Base-by-base conservation (phyloP, 768 basidiomycete species). In the Mycena sanguinolenta region DNA sequence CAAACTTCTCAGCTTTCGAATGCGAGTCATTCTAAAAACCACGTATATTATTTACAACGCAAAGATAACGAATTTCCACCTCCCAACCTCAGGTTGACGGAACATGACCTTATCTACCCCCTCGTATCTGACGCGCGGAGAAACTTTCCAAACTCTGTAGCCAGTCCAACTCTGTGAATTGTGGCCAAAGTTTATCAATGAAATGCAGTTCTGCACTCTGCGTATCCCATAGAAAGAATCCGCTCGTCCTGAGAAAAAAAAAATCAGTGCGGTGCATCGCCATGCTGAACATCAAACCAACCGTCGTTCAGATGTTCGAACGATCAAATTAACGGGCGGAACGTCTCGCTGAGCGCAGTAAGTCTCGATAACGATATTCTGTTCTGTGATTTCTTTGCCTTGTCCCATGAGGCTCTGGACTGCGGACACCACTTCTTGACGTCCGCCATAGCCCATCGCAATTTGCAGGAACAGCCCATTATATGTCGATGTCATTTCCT, bases 361-460 rank as follows among this genome's bases (percentile, higher is more conserved):
- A 21, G 70, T 74, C 32, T 72, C 59, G 36, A 17, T 58, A 25
- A 63, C 59, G 7, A 74, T 62, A 54, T 59, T 68, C 38, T 69
- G 55, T 49, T 68, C 66, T 16, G 59, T 74, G 8, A 74, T 54
- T 17, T 53, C 70, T 36, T 72, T 67, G 16, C 67, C 70, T n/a
- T 67, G 61, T 6, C 54, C 50, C 9, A 65, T 7, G 13, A 74
- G 38, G 42, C 38, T 61, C 23, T 65, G 58, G 1, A 72, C 70
- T 16, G 70, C 70, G 34, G 27, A 42, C 17, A 72, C 52, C 8
- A 74, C 52, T 21, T 74, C 73, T 17, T 62, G 55, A 17, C 73
- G 61, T 2, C 73, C 70, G 1, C 73, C 70, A 32, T 74, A 72
- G 49, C 73, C 73, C 30, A 69, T 71, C 3, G 73, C 73, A 4